Percentiles rank a stretch among this genome's conserved stretches.
phyloP scores from a whole-genome alignment of 345 rosid species.

The Nephelium lappaceum region DNA sequence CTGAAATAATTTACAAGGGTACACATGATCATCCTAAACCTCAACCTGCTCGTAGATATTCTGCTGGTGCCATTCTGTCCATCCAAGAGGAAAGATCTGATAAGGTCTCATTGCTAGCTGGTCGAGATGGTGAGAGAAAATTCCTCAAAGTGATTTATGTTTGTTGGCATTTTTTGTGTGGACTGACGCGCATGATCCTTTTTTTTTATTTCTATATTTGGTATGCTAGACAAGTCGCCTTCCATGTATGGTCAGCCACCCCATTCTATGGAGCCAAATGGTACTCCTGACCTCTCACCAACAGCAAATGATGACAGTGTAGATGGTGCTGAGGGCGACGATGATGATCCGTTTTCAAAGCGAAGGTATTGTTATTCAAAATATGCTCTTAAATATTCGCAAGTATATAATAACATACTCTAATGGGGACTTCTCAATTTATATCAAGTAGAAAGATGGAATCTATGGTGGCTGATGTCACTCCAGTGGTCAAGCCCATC shows the following conservation, averaged over 20 bases:
- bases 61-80: constrained; percentile 61
- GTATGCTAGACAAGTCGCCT: constrained; percentile 61
- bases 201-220: constrained; percentile 16
- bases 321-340: constrained; percentile 70
- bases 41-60: constrained; percentile 76
- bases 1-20: constrained; percentile 94
- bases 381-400: constrained; percentile 11
- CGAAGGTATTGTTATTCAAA: constrained; percentile 61
- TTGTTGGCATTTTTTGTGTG: neutral
- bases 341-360: constrained; percentile 79
- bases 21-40: constrained; percentile 97
- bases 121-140: constrained; percentile 62
- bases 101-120: constrained; percentile 44
- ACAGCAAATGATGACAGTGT: constrained; percentile 56
- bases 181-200: constrained; percentile 24
- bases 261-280: constrained; percentile 48
- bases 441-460: constrained; percentile 76
- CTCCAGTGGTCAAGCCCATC: constrained; percentile 93
- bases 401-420: constrained; percentile 13
- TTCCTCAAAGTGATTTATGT: constrained; percentile 2
- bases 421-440: constrained; percentile 25
- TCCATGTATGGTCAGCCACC: constrained; percentile 50
- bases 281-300: constrained; percentile 57
- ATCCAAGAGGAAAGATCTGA: constrained; percentile 76
- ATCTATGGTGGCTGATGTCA: constrained; percentile 61